Base-by-base conservation (phyloP, 2,329 filamentous ascomycete species). In the Aspergillus proliferans region DNA sequence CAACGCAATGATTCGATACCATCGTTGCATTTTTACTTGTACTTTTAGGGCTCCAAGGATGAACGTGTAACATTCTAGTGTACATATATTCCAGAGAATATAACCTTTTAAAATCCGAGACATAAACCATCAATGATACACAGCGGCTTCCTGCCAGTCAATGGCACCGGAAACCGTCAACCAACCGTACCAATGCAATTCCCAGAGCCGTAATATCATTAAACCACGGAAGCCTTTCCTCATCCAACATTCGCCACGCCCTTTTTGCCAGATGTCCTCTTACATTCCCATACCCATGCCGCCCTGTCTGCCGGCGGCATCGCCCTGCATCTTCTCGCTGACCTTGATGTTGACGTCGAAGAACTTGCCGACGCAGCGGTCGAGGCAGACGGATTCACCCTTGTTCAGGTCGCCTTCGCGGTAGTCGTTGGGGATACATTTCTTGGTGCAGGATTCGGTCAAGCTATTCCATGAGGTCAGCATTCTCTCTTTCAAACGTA, bases 271-370 rank as follows among this genome's bases (percentile, higher is more conserved):
- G 10, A 12, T 30, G 4, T 19, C 8, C 38, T 42, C 53, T 69
- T 69, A 72, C 67, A 71, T 71, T 52, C 77, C 75, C 54, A 82
- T 73, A 22, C 77, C 79, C 53, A 74, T 71, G 40, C 75, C 77
- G 40, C 75, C 79, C 52, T 83, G 81, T 64, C 81, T 81, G 54
- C 81, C 79, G 64, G 83, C 81, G 44, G 87, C 88, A 73, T 95
- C 87, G 57, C 85, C 83, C 75, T 96, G 90, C 84, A 97, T 90
- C 76, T 94, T 88, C 76, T 97, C 91, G 64, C 87, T 92, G 52
- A 97, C 88, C 79, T 96, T 97, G 78, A 95, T 84, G 72, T 95
- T 95, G 65, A 95, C 91, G 63, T 97, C 92, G 76, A 98, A 96
- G 79, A 97, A 98, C 78, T 98, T 98, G 67, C 87, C 82, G 50